These are phyloP conservation scores for Epithemia pelagica DNA, from an alignment of 108 stramenopile genomes.

Conservation along the genomic window DNA sequence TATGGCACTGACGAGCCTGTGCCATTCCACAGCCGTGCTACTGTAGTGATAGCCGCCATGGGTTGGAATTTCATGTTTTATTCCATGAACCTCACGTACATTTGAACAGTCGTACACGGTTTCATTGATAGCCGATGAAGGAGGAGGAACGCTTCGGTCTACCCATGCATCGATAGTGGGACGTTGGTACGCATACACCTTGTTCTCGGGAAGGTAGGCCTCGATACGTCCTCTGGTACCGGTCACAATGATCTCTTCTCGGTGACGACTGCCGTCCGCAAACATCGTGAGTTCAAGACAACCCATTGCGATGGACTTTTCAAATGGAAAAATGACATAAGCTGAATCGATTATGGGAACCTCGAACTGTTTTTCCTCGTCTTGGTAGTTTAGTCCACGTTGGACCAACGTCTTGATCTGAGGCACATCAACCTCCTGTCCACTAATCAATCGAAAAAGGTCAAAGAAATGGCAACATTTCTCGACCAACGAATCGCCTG, in stretches of 20 bases:
- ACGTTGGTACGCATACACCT: conserved; percentile 64
- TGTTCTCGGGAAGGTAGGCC: conserved; percentile 83
- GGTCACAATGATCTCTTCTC: conserved; percentile 85
- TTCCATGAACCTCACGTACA: conserved; percentile 51
- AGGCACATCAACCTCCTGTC: conserved; percentile 48
- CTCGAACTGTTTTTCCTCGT: conserved; percentile 45
- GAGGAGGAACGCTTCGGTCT: conserved; percentile 69
- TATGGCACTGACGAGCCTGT: conserved; percentile 40
- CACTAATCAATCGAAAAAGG: conserved; percentile 73
- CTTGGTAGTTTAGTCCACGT: conserved; percentile 57
- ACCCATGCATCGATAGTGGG: conserved; percentile 48
- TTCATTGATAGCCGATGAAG: conserved; percentile 39
- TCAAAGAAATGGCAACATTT: conserved; percentile 88
- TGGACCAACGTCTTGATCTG: conserved; percentile 40
- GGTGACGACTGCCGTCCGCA: conserved; percentile 77
- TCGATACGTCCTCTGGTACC: conserved; percentile 77
- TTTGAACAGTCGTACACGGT: conserved; percentile 69
- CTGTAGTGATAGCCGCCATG: conserved; percentile 80
- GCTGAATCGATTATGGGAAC: conserved; percentile 79
- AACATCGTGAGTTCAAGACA: conserved; percentile 83
- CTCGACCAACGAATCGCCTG: conserved; percentile 75
- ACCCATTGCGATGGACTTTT: conserved; percentile 35
- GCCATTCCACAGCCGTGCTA: conserved; percentile 79
- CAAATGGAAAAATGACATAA: conserved; percentile 67
- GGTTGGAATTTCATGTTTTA: conserved; percentile 60